These are phyloP conservation scores for Trametes villosa DNA, from an alignment of 768 basidiomycete genomes.

Conservation along the genomic window DNA sequence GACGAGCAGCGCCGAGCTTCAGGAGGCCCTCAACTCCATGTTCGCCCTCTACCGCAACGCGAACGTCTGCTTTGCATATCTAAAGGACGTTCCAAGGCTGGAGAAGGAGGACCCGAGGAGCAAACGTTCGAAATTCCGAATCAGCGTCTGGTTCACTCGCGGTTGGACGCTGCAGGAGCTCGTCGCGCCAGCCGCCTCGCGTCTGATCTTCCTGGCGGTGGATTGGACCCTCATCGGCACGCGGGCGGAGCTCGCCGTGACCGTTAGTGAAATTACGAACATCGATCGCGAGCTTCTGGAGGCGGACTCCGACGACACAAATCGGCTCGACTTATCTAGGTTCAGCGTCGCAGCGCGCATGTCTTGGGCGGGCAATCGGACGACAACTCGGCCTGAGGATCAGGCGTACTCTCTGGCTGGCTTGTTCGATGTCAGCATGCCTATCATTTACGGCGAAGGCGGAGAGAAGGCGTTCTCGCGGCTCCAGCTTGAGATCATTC, in stretches of 20 bases:
- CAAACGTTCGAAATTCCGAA: neutral
- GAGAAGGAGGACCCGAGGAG: neutral
- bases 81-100: neutral
- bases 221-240: neutral
- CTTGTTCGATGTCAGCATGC: neutral
- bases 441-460: no score
- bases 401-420: neutral
- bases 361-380: neutral
- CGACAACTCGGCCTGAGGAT: neutral
- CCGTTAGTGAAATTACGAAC: neutral
- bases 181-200: neutral
- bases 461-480: no score
- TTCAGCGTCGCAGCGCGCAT: no score
- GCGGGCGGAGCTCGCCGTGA: neutral
- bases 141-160: no score
- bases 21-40: neutral
- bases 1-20: no score
- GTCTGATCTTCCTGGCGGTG: neutral
- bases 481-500: no score
- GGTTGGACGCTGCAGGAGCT: no score
- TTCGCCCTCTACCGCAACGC: neutral
- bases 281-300: neutral
- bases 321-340: neutral
- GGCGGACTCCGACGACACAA: neutral
- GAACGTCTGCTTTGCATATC: neutral